Evolutionary conservation across 31 red algal species (phyloP).

Genomic region (Bonnemaisonia californica): DNA sequence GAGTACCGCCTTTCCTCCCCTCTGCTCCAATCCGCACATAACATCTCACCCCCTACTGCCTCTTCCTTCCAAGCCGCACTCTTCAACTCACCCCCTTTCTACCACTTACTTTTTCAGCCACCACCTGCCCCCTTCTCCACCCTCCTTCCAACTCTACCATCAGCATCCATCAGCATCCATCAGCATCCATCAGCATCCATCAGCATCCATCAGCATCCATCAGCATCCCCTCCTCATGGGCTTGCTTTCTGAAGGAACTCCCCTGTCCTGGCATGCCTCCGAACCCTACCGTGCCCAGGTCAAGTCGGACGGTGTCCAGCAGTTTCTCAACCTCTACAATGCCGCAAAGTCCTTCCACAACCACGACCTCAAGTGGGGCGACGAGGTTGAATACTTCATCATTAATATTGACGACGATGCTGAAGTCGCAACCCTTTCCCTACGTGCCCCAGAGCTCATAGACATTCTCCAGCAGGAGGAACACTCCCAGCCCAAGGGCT

Average conservation of each 20-base stretch:
- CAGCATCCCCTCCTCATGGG: too few species aligned
- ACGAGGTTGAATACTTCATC: slow-evolving; percentile 96
- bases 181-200: neutral
- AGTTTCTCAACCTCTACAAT: slow-evolving; percentile 85
- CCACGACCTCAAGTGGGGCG: slow-evolving; percentile 94
- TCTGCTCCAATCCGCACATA: too few species aligned
- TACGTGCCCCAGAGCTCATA: slow-evolving; percentile 85
- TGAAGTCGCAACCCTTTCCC: slow-evolving; percentile 62
- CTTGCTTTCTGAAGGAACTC: slow-evolving; percentile 66
- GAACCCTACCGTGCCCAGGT: slow-evolving; percentile 54
- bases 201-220: neutral
- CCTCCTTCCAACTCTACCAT: too few species aligned
- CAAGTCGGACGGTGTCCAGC: slow-evolving; percentile 76
- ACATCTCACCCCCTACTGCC: too few species aligned
- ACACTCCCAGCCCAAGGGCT: slow-evolving; percentile 59
- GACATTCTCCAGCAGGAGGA: slow-evolving; percentile 78
- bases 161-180: neutral
- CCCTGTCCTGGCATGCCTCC: slow-evolving; percentile 72
- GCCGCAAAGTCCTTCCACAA: slow-evolving; percentile 58
- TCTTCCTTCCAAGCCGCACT: too few species aligned
- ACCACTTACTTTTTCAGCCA: too few species aligned
- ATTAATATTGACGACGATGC: slow-evolving; percentile 44
- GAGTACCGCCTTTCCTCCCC: too few species aligned
- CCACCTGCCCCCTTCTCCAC: too few species aligned
- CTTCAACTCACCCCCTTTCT: too few species aligned